Conservation (phyloP, 441 rosid species). For the Raphanus hybrid region DNA sequence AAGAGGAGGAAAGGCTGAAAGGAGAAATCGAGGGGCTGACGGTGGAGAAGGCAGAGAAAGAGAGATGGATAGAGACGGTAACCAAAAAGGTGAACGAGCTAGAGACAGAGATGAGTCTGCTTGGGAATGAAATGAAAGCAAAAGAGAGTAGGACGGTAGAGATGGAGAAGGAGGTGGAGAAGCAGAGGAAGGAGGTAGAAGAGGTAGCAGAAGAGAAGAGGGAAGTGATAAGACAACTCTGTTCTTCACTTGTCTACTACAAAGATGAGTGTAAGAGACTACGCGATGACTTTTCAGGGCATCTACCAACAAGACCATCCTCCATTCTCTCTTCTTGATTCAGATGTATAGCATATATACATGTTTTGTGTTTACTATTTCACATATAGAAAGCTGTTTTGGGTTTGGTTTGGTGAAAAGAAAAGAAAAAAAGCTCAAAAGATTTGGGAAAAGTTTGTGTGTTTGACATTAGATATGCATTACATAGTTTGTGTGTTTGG, state of each 20-base stretch:
- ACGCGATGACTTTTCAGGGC: slow-evolving; percentile 56
- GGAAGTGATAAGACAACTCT: slow-evolving; percentile 90
- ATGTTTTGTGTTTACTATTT: slow-evolving; percentile 20
- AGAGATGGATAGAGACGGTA: slow-evolving; percentile 40
- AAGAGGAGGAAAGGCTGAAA: slow-evolving; percentile 53
- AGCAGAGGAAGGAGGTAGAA: slow-evolving; percentile 53
- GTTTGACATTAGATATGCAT: slow-evolving; percentile 27
- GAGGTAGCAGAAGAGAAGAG: slow-evolving; percentile 92
- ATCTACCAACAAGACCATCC: slow-evolving; percentile 37
- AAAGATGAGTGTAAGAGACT: slow-evolving; percentile 63
- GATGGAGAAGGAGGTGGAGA: slow-evolving; percentile 70
- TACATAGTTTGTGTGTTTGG: slow-evolving; percentile 8
- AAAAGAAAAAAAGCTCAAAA: slow-evolving; percentile 5
- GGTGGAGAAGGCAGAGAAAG: slow-evolving; percentile 48
- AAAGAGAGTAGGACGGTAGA: slow-evolving; percentile 49
- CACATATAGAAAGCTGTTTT: slow-evolving; percentile 33
- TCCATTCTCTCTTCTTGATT: slow-evolving; percentile 35
- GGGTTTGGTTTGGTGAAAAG: slow-evolving; percentile 20
- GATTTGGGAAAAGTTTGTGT: slow-evolving; percentile 33
- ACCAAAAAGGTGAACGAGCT: slow-evolving; percentile 42
- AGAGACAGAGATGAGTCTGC: slow-evolving; percentile 62
- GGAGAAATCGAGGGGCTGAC: slow-evolving; percentile 49
- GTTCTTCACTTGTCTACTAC: slow-evolving; percentile 81
- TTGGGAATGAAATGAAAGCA: slow-evolving; percentile 50
- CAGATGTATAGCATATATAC: slow-evolving; percentile 31